Evolutionary conservation across 805 yeast species (phyloP), one percentile per base, ranked within the genome.

Genomic region (Maudiozyma serrabonitensis): DNA sequence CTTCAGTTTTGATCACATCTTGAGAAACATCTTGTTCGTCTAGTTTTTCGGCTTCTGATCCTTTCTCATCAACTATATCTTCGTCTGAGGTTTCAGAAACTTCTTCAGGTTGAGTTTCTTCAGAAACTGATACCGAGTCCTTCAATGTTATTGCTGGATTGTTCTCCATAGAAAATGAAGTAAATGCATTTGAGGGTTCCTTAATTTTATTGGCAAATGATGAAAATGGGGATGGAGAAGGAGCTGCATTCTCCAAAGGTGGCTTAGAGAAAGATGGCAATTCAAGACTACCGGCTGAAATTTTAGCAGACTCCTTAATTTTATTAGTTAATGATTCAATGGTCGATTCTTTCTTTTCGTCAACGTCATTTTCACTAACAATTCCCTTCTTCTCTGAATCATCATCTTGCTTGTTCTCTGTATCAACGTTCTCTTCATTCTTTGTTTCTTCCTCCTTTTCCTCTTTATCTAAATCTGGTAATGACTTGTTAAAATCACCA

Each of bases 291-390:
- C 54, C 44, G 1, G 54, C 38, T 6, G 57, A 42, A 2, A 59
- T 42, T 38, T 59, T 62, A 0, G 67, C 67, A 12, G 51, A 55
- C 44, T 61, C 56, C 49, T 63, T 63, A 25, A 62, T 58, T 25
- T 59, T 52, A 41, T 62, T 64, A 9, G 66, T 49, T 11, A 63
- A 43, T 0, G 58, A 52, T 8, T 62, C 54, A 16, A 62, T 52
- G 8, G 64, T 49, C 12, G 54, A 43, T 6, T 41, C 46, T 11
- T 39, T 23, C 13, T 25, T 40, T 18, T 21, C 41, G n/a, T 35
- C 23, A 4, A n/a, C 26, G 31, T 3, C 15, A 3, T 43, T 37
- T 13, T 13, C 23, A 21, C 4, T 21, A 21, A 21, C 4, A 21
- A 21, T 21, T 21, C 4, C 4, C 23, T 21, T 21, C 23, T 21